Conservation (phyloP, 768 basidiomycete genomes). For the Podaxis sp. region DNA sequence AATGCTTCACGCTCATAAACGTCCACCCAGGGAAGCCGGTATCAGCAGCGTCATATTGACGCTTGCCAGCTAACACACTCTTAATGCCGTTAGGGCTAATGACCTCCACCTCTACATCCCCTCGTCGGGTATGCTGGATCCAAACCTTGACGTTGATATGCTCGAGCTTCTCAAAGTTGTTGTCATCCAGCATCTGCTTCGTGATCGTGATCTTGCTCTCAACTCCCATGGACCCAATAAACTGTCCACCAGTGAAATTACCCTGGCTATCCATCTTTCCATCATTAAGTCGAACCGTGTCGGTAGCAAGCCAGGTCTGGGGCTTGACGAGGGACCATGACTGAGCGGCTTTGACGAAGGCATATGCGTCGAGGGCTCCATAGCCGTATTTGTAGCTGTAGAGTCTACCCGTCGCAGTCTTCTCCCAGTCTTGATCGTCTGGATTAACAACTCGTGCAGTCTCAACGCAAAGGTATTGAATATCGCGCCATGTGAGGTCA, state of each 20-base stretch:
- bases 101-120: conserved; percentile 92
- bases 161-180: conserved; percentile 88
- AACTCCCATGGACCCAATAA: conserved; percentile 67
- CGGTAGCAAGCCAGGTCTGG: conserved; percentile 85
- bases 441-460: conserved; percentile 78
- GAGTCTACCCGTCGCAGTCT: conserved; percentile 62
- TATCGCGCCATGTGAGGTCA: conserved; percentile 94
- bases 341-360: conserved; percentile 78
- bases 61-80: conserved; percentile 77
- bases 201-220: conserved; percentile 65
- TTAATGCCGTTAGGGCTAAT: conserved; percentile 81
- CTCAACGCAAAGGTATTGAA: conserved; percentile 85
- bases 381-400: conserved; percentile 94
- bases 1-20: conserved; percentile 99
- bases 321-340: conserved; percentile 89
- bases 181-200: conserved; percentile 58
- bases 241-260: conserved; percentile 60
- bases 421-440: conserved; percentile 94
- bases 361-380: conserved; percentile 82
- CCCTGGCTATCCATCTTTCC: conserved; percentile 56
- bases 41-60: conserved; percentile 60
- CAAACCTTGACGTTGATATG: conserved; percentile 92
- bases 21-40: conserved; percentile 91
- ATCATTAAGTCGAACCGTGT: conserved; percentile 63
- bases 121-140: conserved; percentile 84